Percentiles rank a stretch among this genome's conserved stretches.
Conservation (phyloP, 2,329 filamentous ascomycete genomes). For the Fusarium albidum region DNA sequence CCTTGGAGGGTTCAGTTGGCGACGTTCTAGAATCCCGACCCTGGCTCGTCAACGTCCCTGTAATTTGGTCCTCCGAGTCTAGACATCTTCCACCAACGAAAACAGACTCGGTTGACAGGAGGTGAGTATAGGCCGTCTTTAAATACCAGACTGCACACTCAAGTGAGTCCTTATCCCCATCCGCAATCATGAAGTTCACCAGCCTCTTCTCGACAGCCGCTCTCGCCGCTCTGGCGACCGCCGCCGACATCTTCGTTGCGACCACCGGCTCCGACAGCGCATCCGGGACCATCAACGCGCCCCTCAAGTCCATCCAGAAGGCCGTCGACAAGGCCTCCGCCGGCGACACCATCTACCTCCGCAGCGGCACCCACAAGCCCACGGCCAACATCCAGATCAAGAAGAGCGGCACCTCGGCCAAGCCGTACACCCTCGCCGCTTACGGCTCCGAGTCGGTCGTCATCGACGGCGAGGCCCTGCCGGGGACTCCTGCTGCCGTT, state of each 20-base stretch:
- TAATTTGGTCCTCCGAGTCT: too few species aligned
- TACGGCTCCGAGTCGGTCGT: conserved; percentile 53
- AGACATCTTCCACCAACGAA: too few species aligned
- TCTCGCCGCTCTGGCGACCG: conserved; percentile 5
- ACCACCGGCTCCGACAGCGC: conserved; percentile 50
- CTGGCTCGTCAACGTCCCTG: too few species aligned
- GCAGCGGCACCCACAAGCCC: conserved; percentile 52
- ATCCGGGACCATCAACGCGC: conserved; percentile 43
- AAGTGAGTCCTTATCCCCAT: too few species aligned
- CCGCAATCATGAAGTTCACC: too few species aligned
- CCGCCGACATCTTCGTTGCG: conserved; percentile 53
- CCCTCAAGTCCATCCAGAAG: conserved; percentile 54
- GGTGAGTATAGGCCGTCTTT: too few species aligned
- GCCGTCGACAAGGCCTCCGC: conserved; percentile 54
- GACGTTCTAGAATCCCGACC: too few species aligned
- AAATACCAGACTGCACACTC: too few species aligned
- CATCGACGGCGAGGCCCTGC: conserved; percentile 51
- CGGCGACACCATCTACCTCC: conserved; percentile 55
- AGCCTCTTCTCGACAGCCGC: too few species aligned
- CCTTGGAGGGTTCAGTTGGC: too few species aligned
- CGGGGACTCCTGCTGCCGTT: conserved; percentile 49
- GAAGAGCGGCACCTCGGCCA: conserved; percentile 49
- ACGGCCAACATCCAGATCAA: conserved; percentile 57
- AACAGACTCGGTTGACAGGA: too few species aligned
- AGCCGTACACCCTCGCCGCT: conserved; percentile 51